Evolutionary conservation across 495 filamentous ascomycete genomes (phyloP), one percentile per base, ranked within the genome.

Genomic region (Aspergillus mulundensis): DNA sequence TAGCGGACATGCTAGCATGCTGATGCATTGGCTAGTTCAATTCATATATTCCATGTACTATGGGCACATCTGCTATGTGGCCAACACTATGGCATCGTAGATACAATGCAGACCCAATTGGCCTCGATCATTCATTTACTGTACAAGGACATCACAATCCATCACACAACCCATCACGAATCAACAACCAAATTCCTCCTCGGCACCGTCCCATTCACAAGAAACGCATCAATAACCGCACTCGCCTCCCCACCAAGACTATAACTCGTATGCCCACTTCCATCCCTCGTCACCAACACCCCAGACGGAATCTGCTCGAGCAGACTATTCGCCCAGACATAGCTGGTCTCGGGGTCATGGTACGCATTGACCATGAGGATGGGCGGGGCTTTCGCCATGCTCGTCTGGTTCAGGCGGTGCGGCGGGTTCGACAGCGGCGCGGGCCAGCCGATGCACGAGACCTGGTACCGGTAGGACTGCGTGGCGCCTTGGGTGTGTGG

Each of bases 381-480:
- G 16, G 54, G 54, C 14, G 46, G 39, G 3, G 54, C 48, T 4
- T 19, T 44, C 2, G 38, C 38, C 34, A 44, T 51, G 34, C 6
- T 15, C 1, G 32, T 24, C 19, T 25, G 12, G 20, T 34, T 50
- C 36, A 36, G 36, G 7, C 40, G 20, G 20, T 50, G 49, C 11
- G 62, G 65, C 39, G 62, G 65, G 54, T 73, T 72, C 25, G 50
- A 41, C 24, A 70, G 10, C n/a, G 67, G 60, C 1, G 67, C 62
- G 1, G 71, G 68, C 74, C 74, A 77, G 1, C 68, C 68, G 52
- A 74, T 62, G 50, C 73, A 77, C 5, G 59, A 48, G 23, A 19
- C 46, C 28, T 57, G 54, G 43, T 42, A 48, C 7, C 60, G 60
- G 55, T 62, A 70, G 39, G 55, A 59, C 51, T 73, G 63, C 44